These are phyloP conservation scores for Saturnispora mendoncae DNA, from an alignment of 805 yeast genomes.

Conservation along the genomic window DNA sequence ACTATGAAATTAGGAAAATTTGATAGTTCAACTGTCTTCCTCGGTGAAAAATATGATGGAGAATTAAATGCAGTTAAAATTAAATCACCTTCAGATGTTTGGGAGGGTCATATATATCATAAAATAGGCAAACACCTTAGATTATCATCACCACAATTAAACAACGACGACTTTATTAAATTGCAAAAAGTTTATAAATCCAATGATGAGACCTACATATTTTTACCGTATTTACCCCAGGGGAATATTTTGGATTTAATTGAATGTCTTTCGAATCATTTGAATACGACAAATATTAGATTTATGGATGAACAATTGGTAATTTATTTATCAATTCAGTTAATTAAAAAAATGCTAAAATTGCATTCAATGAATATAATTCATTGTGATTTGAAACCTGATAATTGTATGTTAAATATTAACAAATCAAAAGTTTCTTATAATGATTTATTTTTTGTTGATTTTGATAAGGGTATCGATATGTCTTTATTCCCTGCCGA, in stretches of 20 bases:
- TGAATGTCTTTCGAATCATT: conserved; percentile 31
- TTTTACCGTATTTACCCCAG: conserved; percentile 54
- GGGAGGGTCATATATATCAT: conserved; percentile 74
- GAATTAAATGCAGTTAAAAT: conserved; percentile 58
- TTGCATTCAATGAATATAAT: conserved; percentile 61
- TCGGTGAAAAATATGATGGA: conserved; percentile 56
- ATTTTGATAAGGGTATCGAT: conserved; percentile 78
- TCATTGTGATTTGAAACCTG: conserved; percentile 83
- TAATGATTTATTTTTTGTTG: conserved; percentile 40
- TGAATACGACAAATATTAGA: conserved; percentile 24
- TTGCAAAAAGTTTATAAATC: conserved; percentile 47
- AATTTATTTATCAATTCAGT: conserved; percentile 55
- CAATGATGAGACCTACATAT: conserved; percentile 58
- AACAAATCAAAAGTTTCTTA: conserved; percentile 19
- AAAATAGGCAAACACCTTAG: conserved; percentile 39
- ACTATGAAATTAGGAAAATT: conserved; percentile 63
- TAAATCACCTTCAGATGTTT: conserved; percentile 56
- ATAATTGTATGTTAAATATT: conserved; percentile 71
- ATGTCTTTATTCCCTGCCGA: conserved; percentile 43
- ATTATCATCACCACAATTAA: too few relatives aligned
- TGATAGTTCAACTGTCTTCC: conserved; percentile 70
- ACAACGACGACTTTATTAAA: conserved; percentile 28
- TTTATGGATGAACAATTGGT: conserved; percentile 50
- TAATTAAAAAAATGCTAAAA: conserved; percentile 47
- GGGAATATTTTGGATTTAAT: conserved; percentile 70